A percentile compares a stretch with the other conserved stretches of the same genome.
Conservation (phyloP, 768 basidiomycete genomes). For the Tylopilus plumbeoviolaceoides region DNA sequence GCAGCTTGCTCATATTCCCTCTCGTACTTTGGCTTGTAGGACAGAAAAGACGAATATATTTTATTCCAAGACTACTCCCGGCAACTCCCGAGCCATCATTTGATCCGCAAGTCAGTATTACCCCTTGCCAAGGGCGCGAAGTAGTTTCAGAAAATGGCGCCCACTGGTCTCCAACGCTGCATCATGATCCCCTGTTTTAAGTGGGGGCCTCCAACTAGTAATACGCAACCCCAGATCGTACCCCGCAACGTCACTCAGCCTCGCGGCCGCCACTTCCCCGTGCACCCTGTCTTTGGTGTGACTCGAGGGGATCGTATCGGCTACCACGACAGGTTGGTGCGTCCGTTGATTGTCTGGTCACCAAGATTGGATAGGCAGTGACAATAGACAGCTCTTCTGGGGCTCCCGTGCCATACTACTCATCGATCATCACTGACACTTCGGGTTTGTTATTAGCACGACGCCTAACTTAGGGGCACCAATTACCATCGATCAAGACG, state of each 20-base stretch:
- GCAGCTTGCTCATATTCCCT: constrained; percentile 26
- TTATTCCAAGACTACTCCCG: neutral
- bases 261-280: neutral
- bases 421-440: too few relatives aligned
- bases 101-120: neutral
- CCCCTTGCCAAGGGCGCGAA: too few relatives aligned
- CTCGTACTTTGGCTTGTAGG: constrained; percentile 10
- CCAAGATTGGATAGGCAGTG: too few relatives aligned
- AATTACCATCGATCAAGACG: too few relatives aligned
- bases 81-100: neutral
- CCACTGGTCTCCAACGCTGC: neutral
- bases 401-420: too few relatives aligned
- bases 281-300: neutral
- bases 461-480: too few relatives aligned
- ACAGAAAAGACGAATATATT: constrained; percentile 17
- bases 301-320: too few relatives aligned
- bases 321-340: too few relatives aligned
- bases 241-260: neutral
- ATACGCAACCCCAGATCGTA: neutral
- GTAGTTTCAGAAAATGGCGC: too few relatives aligned
- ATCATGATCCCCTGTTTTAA: neutral
- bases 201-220: neutral
- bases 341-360: too few relatives aligned
- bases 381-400: too few relatives aligned
- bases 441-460: too few relatives aligned